Percentiles rank a stretch among this genome's conserved stretches.
These are phyloP conservation scores for Pontederia crassipes DNA, from an alignment of 176 grass and related monocot genomes.

Conservation along the genomic window DNA sequence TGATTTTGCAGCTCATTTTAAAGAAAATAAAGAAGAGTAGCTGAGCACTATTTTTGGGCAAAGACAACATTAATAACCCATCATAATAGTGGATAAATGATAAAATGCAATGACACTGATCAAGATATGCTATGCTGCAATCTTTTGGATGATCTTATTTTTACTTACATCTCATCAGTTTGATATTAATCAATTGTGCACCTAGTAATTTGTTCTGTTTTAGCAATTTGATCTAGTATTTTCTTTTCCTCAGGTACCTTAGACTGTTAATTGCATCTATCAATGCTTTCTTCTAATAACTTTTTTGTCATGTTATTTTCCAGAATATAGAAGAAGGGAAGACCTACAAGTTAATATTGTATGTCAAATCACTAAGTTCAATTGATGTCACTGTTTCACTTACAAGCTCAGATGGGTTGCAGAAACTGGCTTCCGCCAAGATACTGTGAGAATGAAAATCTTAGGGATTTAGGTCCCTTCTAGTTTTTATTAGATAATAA, in stretches of 20 bases:
- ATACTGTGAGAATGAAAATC: constrained; percentile 40
- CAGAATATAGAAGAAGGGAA: constrained; percentile 86
- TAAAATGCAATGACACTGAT: no score
- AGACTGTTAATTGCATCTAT: no score
- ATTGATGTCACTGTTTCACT: constrained; percentile 44
- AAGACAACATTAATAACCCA: no score
- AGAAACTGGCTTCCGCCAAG: constrained; percentile 42
- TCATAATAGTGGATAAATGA: no score
- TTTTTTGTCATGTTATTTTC: constrained; percentile 21
- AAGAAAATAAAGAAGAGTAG: background rate
- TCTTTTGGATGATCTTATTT: no score
- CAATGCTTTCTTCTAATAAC: no score
- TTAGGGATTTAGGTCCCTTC: background rate
- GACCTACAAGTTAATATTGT: constrained; percentile 56
- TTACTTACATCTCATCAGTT: no score
- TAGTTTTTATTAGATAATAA: background rate
- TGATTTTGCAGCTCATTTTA: background rate
- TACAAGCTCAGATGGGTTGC: constrained; percentile 51
- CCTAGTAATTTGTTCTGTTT: no score
- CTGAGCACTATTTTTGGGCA: background rate
- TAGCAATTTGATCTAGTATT: no score
- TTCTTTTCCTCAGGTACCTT: no score
- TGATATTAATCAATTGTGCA: no score
- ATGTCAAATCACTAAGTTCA: constrained; percentile 34
- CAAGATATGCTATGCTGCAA: no score